phyloP scores from a whole-genome alignment of 108 stramenopile genomes.

The Skeletonema potamos region DNA sequence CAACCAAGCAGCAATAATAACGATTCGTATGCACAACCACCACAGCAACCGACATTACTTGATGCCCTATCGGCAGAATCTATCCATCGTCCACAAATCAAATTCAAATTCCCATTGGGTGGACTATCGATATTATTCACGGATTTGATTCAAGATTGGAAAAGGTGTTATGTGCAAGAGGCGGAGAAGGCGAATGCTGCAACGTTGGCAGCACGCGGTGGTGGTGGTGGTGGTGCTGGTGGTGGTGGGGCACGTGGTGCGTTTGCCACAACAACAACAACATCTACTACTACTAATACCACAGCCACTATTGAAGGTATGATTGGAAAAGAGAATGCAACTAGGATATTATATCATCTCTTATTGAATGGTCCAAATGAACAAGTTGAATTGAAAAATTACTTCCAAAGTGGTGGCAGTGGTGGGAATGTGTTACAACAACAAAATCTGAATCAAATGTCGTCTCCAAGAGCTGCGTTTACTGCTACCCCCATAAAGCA shows the following conservation, averaged over 20 bases:
- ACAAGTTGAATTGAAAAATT: conserved; percentile 14
- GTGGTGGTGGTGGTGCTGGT: background rate
- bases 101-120: conserved; percentile 55
- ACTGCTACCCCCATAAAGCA: background rate
- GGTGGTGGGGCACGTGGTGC: background rate
- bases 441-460: conserved; percentile 1
- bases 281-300: background rate
- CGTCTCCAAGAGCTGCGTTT: conserved; percentile 5
- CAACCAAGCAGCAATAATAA: background rate
- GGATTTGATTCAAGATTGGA: conserved; percentile 25
- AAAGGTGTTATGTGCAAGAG: conserved; percentile 16
- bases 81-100: conserved; percentile 59
- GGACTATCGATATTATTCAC: background rate
- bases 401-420: conserved; percentile 16
- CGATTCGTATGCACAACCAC: background rate
- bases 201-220: background rate
- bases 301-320: conserved; percentile 1
- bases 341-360: conserved; percentile 18
- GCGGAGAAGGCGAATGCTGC: background rate
- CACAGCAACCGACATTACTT: conserved; percentile 54
- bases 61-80: conserved; percentile 70
- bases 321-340: conserved; percentile 38
- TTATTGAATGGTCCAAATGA: conserved; percentile 3
- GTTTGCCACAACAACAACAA: background rate
- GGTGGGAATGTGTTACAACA: conserved; percentile 2